Base-by-base conservation (phyloP, 176 grass and related monocot species). In the Alloteropsis semialata region DNA sequence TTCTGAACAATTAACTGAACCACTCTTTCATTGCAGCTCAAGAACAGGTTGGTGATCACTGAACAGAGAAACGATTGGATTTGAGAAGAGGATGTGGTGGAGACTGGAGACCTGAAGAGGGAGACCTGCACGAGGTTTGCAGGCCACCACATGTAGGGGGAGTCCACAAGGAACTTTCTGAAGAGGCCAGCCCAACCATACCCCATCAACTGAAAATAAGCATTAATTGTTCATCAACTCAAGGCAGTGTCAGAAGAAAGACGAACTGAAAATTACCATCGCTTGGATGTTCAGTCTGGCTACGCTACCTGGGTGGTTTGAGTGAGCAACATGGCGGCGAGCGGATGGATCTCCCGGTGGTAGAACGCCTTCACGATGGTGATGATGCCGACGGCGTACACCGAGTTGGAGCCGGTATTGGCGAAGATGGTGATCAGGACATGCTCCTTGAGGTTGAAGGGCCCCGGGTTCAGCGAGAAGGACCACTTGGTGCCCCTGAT, bases 131-230 rank as follows among this genome's bases (percentile, higher is more conserved):
- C 92, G 18, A 97, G 50, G 73, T 88, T 97, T 30, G 69, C 34
- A 22, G 94, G 94, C 92, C 94, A 97, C 94, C 94, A 94, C 94
- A 97, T 97, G 67, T 90, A 97, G 14, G 94, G 94, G 12, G 92
- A 94, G 56, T 97, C 92, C 64, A 97, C 94, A 27, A 97, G 82
- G 41, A 86, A 90, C 32, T 76, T 90, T 36, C 91, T 82, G 87
- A 94, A 97, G 42, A 97, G 57, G 18, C 94, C 94, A 46, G 94
- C 94, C 92, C 91, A 97, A 8, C 94, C 94, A 33, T 92, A 97
- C 4, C 92, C 94, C 75, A 94, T 89, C 61, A 97, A 50, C 94
- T 97, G 72, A 42, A 51, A 38, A 1, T 8, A 83, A 58, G 56
- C 65, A 67, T 22, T n/a, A n/a, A n/a, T n/a, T 61, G 45, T 74